Percentiles rank a stretch among this genome's conserved stretches.
Conservation (phyloP, 2,329 filamentous ascomycete species). For the Tolypocladium tundrense region DNA sequence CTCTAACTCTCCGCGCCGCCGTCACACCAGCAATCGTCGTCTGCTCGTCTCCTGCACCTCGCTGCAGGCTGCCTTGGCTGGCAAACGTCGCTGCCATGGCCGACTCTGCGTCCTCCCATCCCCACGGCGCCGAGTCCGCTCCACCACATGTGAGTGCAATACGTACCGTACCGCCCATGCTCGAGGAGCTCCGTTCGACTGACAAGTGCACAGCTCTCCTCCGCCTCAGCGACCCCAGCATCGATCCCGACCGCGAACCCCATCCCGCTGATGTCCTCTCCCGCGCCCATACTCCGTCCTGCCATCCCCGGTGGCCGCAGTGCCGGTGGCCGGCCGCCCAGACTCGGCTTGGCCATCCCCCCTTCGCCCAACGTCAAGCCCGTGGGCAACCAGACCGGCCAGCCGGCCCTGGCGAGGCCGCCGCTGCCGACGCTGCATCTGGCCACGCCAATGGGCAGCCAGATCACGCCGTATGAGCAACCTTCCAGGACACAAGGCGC, state of each 20-base stretch:
- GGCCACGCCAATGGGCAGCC: slow-evolving; percentile 79
- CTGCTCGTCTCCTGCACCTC: slow-evolving; percentile 2
- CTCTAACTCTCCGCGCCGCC: not conserved
- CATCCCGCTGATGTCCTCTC: slow-evolving; percentile 57
- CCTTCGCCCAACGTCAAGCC: slow-evolving; percentile 75
- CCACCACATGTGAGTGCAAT: slow-evolving; percentile 9
- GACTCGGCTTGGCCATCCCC: slow-evolving; percentile 82
- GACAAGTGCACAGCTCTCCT: slow-evolving; percentile 7
- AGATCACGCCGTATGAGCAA: slow-evolving; percentile 60
- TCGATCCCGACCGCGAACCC: slow-evolving; percentile 22
- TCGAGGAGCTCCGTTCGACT: not conserved
- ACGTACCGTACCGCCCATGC: not conserved
- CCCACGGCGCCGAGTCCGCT: slow-evolving; percentile 9
- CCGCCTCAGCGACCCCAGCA: slow-evolving; percentile 13
- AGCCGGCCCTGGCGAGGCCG: slow-evolving; percentile 29
- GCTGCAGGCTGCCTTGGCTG: slow-evolving; percentile 6
- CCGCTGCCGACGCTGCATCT: slow-evolving; percentile 71
- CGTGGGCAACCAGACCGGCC: slow-evolving; percentile 42
- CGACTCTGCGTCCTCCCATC: slow-evolving; percentile 12
- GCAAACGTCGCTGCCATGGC: slow-evolving; percentile 12
- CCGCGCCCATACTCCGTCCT: slow-evolving; percentile 71
- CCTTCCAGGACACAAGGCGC: slow-evolving; percentile 38
- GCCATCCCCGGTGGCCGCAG: slow-evolving; percentile 64
- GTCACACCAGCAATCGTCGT: not conserved
- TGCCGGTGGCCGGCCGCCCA: slow-evolving; percentile 56